Conservation (phyloP, 106 monocot species). For the Platanthera guangdongensis region DNA sequence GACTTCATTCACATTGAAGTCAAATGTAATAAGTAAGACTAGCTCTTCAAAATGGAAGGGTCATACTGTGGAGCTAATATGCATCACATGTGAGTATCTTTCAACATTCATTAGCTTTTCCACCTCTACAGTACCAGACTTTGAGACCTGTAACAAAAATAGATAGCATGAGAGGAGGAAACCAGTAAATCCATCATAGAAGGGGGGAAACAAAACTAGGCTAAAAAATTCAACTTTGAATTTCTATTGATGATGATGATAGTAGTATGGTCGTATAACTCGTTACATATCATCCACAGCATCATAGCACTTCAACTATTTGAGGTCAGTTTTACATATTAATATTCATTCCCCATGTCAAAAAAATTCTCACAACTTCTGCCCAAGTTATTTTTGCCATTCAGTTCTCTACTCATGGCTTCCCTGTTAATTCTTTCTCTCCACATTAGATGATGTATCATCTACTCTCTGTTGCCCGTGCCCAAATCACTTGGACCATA, state of each 20-base stretch:
- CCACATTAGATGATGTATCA: background rate
- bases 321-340: background rate
- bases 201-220: background rate
- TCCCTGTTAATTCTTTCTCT: background rate
- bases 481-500: background rate
- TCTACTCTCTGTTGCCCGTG: background rate
- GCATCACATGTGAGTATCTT: constrained; percentile 32
- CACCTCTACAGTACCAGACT: constrained; percentile 18
- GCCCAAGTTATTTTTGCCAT: background rate
- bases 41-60: background rate
- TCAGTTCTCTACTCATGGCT: background rate
- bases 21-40: background rate
- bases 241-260: background rate
- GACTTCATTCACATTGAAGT: background rate
- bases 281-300: background rate
- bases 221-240: background rate
- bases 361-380: background rate
- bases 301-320: background rate
- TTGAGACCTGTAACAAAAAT: constrained; percentile 8
- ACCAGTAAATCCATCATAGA: background rate
- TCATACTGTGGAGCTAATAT: constrained; percentile 24
- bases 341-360: background rate
- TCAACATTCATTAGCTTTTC: constrained; percentile 26
- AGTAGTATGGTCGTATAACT: background rate
- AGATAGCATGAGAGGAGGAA: background rate